Evolutionary conservation across 805 yeast genomes (phyloP).

Genomic region (Grigorovia yakushimaensis): DNA sequence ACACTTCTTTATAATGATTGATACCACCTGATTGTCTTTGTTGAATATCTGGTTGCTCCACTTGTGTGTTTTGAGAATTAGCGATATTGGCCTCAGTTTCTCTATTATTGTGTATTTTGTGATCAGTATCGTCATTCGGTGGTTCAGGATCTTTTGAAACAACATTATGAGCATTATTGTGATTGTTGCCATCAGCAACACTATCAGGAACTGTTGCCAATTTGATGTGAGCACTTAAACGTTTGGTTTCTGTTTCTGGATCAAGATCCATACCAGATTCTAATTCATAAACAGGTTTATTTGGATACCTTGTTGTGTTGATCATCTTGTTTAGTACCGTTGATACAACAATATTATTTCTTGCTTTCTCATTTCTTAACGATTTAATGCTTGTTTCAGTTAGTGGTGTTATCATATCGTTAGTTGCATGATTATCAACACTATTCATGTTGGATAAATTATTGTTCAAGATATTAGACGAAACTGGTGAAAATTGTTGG

Average conservation of each 20-base stretch:
- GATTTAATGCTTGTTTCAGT: background rate
- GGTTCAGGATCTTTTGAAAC: no score
- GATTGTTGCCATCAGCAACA: constrained; percentile 4
- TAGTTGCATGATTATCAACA: background rate
- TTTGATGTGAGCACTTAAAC: background rate
- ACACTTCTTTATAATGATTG: background rate
- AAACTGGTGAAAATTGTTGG: background rate
- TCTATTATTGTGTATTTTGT: background rate
- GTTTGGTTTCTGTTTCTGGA: constrained; percentile 5
- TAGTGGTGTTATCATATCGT: background rate
- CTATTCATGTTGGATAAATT: background rate
- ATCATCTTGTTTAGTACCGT: background rate
- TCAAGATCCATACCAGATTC: constrained; percentile 18
- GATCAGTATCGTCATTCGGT: no score
- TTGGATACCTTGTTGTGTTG: background rate
- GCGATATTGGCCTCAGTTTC: background rate
- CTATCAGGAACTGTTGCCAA: background rate
- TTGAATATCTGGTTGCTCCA: background rate
- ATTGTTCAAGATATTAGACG: background rate
- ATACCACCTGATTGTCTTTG: background rate
- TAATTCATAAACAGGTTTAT: constrained; percentile 7
- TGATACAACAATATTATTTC: background rate
- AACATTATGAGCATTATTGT: constrained; percentile 17
- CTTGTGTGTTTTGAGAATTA: background rate
- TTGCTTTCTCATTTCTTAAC: background rate